Evolutionary conservation across 129 eudicot species (phyloP).

Genomic region (sunflower (Helianthus annuus)): DNA sequence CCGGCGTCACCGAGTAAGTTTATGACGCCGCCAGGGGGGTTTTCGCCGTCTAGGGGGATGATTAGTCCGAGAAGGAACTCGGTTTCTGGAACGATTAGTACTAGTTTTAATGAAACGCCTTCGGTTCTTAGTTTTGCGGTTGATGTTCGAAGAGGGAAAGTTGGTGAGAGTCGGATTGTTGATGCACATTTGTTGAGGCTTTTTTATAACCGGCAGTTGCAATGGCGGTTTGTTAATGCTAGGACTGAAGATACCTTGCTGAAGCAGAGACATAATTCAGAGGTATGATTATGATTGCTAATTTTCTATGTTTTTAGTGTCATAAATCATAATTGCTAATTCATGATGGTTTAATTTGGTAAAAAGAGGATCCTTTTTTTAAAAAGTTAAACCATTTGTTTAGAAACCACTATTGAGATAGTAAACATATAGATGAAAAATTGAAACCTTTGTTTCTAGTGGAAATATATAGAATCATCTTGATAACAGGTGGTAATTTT

Average conservation of each 20-base stretch:
- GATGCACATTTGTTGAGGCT: constrained; percentile 96
- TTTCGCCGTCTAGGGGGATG: constrained; percentile 63
- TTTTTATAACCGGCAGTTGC: constrained; percentile 80
- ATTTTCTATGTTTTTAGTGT: not conserved
- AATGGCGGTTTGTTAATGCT: constrained; percentile 98
- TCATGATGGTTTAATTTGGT: constrained; percentile 8
- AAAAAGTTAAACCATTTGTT: not conserved
- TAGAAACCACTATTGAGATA: constrained; percentile 3
- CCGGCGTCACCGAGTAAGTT: constrained; percentile 88
- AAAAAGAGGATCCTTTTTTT: not conserved
- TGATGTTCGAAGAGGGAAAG: constrained; percentile 95
- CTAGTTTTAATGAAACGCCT: constrained; percentile 67
- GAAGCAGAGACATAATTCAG: constrained; percentile 77
- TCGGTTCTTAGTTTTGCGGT: constrained; percentile 96
- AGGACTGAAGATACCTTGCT: constrained; percentile 68
- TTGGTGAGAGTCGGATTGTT: constrained; percentile 83
- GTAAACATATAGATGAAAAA: constrained; percentile 6
- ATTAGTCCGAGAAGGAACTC: constrained; percentile 77
- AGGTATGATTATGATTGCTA: constrained; percentile 60
- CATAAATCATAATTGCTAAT: constrained; percentile 1
- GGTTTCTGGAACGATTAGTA: constrained; percentile 55
- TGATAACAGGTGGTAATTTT: constrained; percentile 1
- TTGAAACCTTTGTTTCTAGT: too few species aligned
- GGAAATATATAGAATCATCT: not conserved
- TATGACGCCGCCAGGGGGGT: constrained; percentile 36